These are phyloP conservation scores for Yamadazyma songkhlaensis DNA, from an alignment of 1,139 yeast genomes.

Conservation along the genomic window DNA sequence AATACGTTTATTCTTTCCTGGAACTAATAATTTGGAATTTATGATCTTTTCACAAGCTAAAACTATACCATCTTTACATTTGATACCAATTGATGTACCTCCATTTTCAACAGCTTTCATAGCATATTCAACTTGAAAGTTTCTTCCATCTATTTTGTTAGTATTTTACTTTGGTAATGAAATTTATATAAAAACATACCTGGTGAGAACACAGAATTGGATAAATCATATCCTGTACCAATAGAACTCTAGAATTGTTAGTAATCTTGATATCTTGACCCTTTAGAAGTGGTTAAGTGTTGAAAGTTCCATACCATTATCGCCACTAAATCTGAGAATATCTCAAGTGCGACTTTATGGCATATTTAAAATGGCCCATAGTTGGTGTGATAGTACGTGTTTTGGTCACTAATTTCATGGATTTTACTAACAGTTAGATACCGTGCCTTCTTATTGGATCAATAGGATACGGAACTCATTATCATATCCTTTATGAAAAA, in stretches of 20 bases:
- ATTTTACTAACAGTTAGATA: conserved; percentile 38
- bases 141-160: conserved; percentile 71
- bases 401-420: neutral
- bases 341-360: neutral
- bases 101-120: conserved; percentile 97
- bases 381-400: conserved; percentile 48
- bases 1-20: conserved; percentile 83
- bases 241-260: conserved; percentile 58
- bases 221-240: conserved; percentile 96
- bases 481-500: conserved; percentile 49
- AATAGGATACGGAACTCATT: conserved; percentile 66
- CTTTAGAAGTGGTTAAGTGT: neutral
- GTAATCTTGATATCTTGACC: neutral
- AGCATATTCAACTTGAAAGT: conserved; percentile 98
- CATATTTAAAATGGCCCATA: neutral
- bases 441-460: conserved; percentile 62
- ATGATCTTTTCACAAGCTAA: conserved; percentile 94
- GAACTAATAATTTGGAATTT: conserved; percentile 82
- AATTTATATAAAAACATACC: conserved; percentile 12
- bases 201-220: conserved; percentile 80
- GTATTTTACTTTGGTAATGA: conserved; percentile 4
- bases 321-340: conserved; percentile 6
- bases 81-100: conserved; percentile 91
- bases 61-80: conserved; percentile 89
- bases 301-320: conserved; percentile 6